phyloP scores from a whole-genome alignment of 108 stramenopile genomes.

The Cyclotella kingstonii region DNA sequence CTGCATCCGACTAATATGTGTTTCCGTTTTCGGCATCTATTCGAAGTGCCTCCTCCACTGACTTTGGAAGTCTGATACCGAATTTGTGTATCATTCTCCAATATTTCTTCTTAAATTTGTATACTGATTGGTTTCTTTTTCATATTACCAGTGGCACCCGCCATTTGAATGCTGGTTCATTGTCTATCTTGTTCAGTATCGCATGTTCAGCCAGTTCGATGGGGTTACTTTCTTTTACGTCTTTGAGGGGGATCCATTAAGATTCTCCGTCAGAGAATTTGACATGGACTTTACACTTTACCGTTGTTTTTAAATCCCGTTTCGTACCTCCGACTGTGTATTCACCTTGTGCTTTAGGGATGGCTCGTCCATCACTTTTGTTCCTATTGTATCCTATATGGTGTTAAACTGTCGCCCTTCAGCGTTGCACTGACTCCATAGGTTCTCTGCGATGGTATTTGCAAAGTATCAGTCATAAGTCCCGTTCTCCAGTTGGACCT shows the following conservation, averaged over 20 bases:
- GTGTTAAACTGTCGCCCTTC: constrained; percentile 28
- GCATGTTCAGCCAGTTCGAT: constrained; percentile 33
- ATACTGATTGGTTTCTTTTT: constrained; percentile 16
- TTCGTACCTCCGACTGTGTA: background rate
- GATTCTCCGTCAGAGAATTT: constrained; percentile 35
- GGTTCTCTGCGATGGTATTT: constrained; percentile 49
- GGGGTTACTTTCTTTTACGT: constrained; percentile 33
- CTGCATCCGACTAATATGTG: constrained; percentile 31
- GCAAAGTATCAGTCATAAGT: constrained; percentile 22
- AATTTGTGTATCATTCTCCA: constrained; percentile 31
- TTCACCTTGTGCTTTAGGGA: constrained; percentile 2
- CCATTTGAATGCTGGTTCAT: constrained; percentile 33
- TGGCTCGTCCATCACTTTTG: constrained; percentile 11
- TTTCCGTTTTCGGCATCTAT: constrained; percentile 35
- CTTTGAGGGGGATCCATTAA: constrained; percentile 22
- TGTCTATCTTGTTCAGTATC: constrained; percentile 1
- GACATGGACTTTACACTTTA: constrained; percentile 36
- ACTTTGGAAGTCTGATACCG: constrained; percentile 27
- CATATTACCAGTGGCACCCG: constrained; percentile 8
- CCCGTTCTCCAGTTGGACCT: constrained; percentile 43
- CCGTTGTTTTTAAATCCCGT: background rate
- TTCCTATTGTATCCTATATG: constrained; percentile 32
- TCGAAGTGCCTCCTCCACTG: constrained; percentile 19
- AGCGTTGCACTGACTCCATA: constrained; percentile 35
- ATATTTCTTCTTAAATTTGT: constrained; percentile 27